Evolutionary conservation across 108 stramenopile genomes (phyloP), one percentile per base, ranked within the genome.

Genomic region (Cylindrotheca closterium): DNA sequence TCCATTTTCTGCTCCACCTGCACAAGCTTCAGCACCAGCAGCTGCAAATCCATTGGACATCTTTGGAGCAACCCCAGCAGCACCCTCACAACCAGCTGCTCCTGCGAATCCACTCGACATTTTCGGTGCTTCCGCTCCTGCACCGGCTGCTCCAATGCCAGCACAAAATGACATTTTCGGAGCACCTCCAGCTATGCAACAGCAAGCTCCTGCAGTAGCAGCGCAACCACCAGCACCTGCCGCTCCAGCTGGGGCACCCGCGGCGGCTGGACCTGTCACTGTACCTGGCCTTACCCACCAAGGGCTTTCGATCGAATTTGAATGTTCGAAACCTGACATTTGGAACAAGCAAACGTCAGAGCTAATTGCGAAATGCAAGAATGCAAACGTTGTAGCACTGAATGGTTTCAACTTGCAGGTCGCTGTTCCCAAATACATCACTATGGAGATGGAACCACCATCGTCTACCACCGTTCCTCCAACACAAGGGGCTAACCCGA

Each of bases 391-490:
- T 33, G 89, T 66, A 45, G 87, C 91, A 8, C 71, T 99, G 33
- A 77, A 85, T 51, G 90, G 93, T 5, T 71, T 98, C 49, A 89
- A 85, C 51, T 71, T 97, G 30, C 95, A 99, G 78, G 85, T 80
- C 15, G 98, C 98, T n/a, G 97, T 98, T 55, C 97, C 98, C 22
- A 99, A 98, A 78, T 98, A 90, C 53, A 85, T 98, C 17, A 89
- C 87, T 2, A 92, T 96, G 94, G 88, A 95, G 65, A 93, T 99
- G 96, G 83, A 94, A 60, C 96, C 98, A 4, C 93, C 97, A 3
- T 78, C 87, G 8, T 96, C 94, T 2, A 87, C 95, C 5, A 92
- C 91, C 18, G 68, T 97, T 34, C 90, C 92, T 18, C 67, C 85
- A 19, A 77, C 79, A 18, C 80, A 76, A 15, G 82, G 81, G 2